phyloP scores from a whole-genome alignment of 768 basidiomycete genomes.

The Dictyophora rubrovolvata region DNA sequence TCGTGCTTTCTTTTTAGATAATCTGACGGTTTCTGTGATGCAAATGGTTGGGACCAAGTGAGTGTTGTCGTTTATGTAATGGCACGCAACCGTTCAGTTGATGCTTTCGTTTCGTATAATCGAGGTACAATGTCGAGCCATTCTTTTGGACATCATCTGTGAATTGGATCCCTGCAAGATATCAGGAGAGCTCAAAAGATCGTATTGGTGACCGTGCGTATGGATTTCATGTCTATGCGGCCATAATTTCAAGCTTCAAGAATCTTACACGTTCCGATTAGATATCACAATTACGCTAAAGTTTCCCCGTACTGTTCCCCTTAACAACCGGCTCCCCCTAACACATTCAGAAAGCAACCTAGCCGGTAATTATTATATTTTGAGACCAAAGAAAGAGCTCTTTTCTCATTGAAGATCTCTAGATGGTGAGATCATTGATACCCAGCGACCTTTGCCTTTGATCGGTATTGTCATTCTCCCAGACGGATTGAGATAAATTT shows the following conservation, averaged over 20 bases:
- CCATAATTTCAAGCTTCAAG: too few species aligned
- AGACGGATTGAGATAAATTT: background rate
- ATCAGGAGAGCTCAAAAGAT: slow-evolving; percentile 36
- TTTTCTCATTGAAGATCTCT: slow-evolving; percentile 6
- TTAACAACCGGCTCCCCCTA: slow-evolving; percentile 29
- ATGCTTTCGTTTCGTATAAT: background rate
- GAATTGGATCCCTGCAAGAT: slow-evolving; percentile 61
- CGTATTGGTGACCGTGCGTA: slow-evolving; percentile 43
- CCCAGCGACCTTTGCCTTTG: slow-evolving; percentile 36
- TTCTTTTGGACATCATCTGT: slow-evolving; percentile 56
- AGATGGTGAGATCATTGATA: slow-evolving; percentile 33
- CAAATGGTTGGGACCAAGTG: slow-evolving; percentile 50
- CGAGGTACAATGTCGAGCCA: slow-evolving; percentile 46
- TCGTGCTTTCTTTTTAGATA: slow-evolving; percentile 40
- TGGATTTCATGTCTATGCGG: background rate
- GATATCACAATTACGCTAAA: slow-evolving; percentile 49
- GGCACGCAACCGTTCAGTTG: background rate
- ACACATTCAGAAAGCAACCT: slow-evolving; percentile 8
- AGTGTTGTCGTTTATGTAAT: slow-evolving; percentile 4
- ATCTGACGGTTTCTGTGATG: slow-evolving; percentile 38
- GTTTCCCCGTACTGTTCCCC: slow-evolving; percentile 15
- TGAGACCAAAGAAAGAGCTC: too few species aligned
- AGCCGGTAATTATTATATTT: background rate
- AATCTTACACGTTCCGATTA: slow-evolving; percentile 23
- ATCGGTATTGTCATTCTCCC: background rate